Conservation (phyloP, 257 asterid genomes). For the Rauvolfia tetraphylla region DNA sequence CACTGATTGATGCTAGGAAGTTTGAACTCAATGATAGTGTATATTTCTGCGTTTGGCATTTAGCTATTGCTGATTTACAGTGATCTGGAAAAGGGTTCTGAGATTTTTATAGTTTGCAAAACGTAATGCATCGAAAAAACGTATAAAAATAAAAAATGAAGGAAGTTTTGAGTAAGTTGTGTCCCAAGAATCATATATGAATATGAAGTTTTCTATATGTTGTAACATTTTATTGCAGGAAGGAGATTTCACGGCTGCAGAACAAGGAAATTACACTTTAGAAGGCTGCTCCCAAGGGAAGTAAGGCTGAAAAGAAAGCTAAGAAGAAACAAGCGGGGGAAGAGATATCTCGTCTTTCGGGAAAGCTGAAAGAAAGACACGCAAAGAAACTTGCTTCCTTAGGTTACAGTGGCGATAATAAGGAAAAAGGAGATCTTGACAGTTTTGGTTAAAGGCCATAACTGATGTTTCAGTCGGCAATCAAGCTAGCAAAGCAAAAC, state of each 20-base stretch:
- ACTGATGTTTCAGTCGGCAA: slow-evolving; percentile 73
- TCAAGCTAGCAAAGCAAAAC: slow-evolving; percentile 57
- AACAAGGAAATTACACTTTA: slow-evolving; percentile 74
- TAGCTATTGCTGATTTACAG: not conserved
- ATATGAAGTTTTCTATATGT: not conserved
- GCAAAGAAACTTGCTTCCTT: slow-evolving; percentile 67
- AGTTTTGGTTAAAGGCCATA: slow-evolving; percentile 74
- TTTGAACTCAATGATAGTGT: too few relatives aligned
- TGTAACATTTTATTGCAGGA: slow-evolving; percentile 43
- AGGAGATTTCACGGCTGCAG: slow-evolving; percentile 74
- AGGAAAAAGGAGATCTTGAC: slow-evolving; percentile 59
- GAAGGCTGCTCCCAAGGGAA: slow-evolving; percentile 93
- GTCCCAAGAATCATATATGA: not conserved
- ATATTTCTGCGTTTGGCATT: too few relatives aligned
- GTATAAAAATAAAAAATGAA: too few relatives aligned
- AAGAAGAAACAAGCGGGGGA: slow-evolving; percentile 95
- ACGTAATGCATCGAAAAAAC: too few relatives aligned
- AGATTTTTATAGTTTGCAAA: too few relatives aligned
- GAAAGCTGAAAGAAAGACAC: slow-evolving; percentile 66
- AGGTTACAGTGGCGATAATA: slow-evolving; percentile 46
- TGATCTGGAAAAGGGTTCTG: not conserved
- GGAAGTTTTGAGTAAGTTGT: not conserved
- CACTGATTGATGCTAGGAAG: too few relatives aligned
- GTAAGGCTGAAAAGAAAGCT: slow-evolving; percentile 97
- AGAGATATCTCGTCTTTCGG: slow-evolving; percentile 65